Base-by-base conservation (phyloP, 2,329 filamentous ascomycete genomes). In the Aureobasidium musti region DNA sequence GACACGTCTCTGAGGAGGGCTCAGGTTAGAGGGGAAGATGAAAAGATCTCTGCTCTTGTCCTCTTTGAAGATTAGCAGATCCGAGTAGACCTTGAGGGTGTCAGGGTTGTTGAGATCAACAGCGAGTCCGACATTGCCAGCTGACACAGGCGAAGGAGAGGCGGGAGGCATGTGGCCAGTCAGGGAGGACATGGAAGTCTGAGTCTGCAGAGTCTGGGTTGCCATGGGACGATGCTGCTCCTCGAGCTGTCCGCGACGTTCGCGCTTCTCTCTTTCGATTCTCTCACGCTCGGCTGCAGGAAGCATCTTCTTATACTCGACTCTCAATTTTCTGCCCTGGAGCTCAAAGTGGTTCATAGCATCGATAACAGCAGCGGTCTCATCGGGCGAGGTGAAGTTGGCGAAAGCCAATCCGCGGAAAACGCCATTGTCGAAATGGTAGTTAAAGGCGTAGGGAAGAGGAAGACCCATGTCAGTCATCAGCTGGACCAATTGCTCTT, bases 301-400 rank as follows among this genome's bases (percentile, higher is more conserved):
- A 5, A 99, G 86, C 95, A 99, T 98, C 82, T 98, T 98, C 84
- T 99, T 99, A 82, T 98, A 99, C 79, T 99, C 95, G 30, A 99
- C 95, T 57, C 95, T 86, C 71, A 99, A 82, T 80, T 98, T 98
- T 68, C 95, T 87, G 53, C 95, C 95, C 76, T 97, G 92, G 10
- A 99, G 86, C 74, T 98, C 95, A 78, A 97, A 90, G 72, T 96
- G 92, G 75, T 99, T 99, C 84, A 99, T 90, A 63, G 89, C 86
- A 67, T 97, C 90, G 69, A 99, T 99, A 59, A 98, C 95, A 59
- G 89, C 85, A 14, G 91, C 90, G 0, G 95, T 99, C 78, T 99
- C 95, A 70, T 97, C 91, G 1, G 95, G 88, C 19, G 92, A 97
- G 41, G 95, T 96, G 78, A 98, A 99, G 80, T 99, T 99, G 75